Conservation (phyloP, 2,329 filamentous ascomycete genomes). For the Alternaria arbusti region DNA sequence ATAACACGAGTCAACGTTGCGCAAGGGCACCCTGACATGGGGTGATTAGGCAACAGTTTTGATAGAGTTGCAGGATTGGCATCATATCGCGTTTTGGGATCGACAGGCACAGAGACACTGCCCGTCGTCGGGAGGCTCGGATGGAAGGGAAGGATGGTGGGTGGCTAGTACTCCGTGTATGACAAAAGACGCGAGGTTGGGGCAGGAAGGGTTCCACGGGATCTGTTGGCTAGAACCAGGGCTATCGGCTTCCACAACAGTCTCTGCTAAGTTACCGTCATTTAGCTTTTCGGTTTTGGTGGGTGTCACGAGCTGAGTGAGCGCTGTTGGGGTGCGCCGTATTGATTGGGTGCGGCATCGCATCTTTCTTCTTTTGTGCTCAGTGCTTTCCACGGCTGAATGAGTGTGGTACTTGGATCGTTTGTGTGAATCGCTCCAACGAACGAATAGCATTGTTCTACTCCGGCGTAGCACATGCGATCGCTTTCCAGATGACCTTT, state of each 20-base stretch:
- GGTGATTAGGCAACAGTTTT: constrained; percentile 18
- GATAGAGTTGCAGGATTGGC: constrained; percentile 9
- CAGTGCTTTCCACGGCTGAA: constrained; percentile 6
- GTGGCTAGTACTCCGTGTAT: neutral
- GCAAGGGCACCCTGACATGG: constrained; percentile 16
- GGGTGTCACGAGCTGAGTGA: constrained; percentile 7
- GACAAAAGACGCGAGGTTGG: constrained; percentile 1
- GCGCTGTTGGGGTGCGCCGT: neutral
- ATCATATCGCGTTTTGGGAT: constrained; percentile 19
- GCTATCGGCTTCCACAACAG: constrained; percentile 9
- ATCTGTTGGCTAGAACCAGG: constrained; percentile 12
- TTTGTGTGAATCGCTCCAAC: constrained; percentile 4
- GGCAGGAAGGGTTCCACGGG: constrained; percentile 2
- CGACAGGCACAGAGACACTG: constrained; percentile 17
- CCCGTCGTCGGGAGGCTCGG: neutral
- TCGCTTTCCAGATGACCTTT: constrained; percentile 7
- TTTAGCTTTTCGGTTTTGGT: constrained; percentile 1
- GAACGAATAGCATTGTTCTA: neutral
- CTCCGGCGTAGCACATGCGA: neutral
- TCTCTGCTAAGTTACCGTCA: constrained; percentile 7
- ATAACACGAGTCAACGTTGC: neutral
- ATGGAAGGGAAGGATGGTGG: constrained; percentile 5
- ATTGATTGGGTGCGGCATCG: neutral
- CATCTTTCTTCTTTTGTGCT: neutral
- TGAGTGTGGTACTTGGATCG: neutral